Conservation (phyloP, 192 early-diverging fungal genomes). For the Backusella macrospora region DNA sequence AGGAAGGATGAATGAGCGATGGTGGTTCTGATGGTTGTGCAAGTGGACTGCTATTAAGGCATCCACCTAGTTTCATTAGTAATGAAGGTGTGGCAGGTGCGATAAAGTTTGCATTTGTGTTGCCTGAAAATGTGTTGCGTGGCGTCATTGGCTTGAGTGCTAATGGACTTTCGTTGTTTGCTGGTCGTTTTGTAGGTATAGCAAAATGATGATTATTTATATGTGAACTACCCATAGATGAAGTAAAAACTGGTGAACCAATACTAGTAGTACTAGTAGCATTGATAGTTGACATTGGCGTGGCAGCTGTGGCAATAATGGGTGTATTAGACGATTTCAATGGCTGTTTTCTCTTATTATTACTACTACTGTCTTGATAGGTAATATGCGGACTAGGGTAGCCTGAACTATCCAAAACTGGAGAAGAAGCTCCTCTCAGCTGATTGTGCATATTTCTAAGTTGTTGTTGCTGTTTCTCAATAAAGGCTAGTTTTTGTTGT, state of each 20-base stretch:
- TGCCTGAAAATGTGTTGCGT: constrained; percentile 9
- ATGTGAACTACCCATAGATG: neutral
- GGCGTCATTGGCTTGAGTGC: constrained; percentile 21
- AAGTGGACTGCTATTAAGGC: constrained; percentile 13
- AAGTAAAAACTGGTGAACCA: neutral
- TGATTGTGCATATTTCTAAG: constrained; percentile 21
- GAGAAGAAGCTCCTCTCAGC: neutral
- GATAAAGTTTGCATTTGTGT: constrained; percentile 25
- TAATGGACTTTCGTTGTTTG: constrained; percentile 1
- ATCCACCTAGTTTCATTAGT: constrained; percentile 61
- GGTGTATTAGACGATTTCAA: constrained; percentile 23
- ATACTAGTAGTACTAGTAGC: no score
- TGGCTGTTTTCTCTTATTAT: constrained; percentile 20
- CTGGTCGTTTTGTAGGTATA: neutral
- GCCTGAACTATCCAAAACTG: neutral
- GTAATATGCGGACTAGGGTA: constrained; percentile 2
- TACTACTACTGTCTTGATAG: neutral
- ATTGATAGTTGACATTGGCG: neutral
- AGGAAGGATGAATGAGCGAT: neutral
- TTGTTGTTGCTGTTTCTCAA: constrained; percentile 44
- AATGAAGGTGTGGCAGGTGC: constrained; percentile 70
- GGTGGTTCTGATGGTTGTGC: neutral
- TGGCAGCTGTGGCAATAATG: neutral
- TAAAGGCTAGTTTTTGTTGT: constrained; percentile 37
- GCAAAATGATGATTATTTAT: constrained; percentile 5